Percentiles rank a stretch among this genome's conserved stretches.
These are phyloP conservation scores for Xylaria sp. DNA, from an alignment of 2,329 filamentous ascomycete species.

Conservation along the genomic window DNA sequence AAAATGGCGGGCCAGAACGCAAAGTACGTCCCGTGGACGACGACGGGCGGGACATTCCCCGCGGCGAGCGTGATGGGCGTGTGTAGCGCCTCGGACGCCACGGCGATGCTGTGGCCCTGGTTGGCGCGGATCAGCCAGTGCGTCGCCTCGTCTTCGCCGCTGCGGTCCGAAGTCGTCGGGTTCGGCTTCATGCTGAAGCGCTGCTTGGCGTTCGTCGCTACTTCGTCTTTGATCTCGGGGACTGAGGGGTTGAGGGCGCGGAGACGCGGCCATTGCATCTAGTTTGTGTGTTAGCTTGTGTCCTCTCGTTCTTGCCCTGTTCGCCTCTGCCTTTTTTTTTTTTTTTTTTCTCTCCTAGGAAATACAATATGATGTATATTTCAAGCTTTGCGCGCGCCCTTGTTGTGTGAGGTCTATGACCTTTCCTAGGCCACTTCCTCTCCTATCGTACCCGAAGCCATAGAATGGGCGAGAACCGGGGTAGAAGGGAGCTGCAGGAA, in stretches of 20 bases:
- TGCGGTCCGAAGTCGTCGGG: conserved; percentile 44
- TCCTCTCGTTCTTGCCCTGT: neutral
- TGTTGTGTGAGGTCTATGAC: neutral
- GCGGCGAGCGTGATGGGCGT: conserved; percentile 71
- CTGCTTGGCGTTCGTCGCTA: conserved; percentile 86
- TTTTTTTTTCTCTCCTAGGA: neutral
- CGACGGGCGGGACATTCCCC: conserved; percentile 70
- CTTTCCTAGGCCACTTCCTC: neutral
- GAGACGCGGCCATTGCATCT: conserved; percentile 69
- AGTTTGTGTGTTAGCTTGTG: neutral
- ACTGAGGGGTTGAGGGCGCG: conserved; percentile 79
- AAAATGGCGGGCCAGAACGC: conserved; percentile 81
- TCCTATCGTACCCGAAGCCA: neutral
- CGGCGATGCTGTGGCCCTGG: conserved; percentile 88
- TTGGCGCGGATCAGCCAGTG: conserved; percentile 93
- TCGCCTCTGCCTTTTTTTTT: neutral
- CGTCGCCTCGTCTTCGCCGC: conserved; percentile 60
- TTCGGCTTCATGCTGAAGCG: conserved; percentile 82
- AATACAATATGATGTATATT: neutral
- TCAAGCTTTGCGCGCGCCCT: neutral
- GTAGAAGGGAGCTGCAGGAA: conserved; percentile 7
- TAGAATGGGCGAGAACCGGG: neutral
- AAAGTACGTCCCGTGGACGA: conserved; percentile 91
- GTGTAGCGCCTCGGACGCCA: conserved; percentile 77
- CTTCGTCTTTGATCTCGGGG: conserved; percentile 75